Conservation (phyloP, 163 green algal genomes). For the Scenedesmus sp. region DNA sequence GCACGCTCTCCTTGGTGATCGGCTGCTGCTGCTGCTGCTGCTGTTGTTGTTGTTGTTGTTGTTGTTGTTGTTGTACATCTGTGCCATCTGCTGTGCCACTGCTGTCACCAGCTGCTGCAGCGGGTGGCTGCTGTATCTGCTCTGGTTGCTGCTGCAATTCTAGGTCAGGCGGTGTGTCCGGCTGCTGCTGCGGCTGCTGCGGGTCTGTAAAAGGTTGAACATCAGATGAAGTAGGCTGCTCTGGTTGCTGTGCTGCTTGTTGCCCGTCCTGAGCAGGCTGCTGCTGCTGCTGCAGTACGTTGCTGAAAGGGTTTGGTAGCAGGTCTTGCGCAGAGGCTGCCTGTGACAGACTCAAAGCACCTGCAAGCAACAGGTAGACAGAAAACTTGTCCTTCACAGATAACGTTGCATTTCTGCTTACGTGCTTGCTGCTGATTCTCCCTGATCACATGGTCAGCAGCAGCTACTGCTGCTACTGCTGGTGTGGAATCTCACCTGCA, state of each 20-base stretch:
- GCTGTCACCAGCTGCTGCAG: neutral
- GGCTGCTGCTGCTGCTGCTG: neutral
- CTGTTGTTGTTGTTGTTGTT: neutral
- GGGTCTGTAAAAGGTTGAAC: neutral
- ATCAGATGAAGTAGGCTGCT: neutral
- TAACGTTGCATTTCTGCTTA: too few species aligned
- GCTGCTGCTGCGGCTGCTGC: slow-evolving; percentile 37
- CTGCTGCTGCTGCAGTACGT: slow-evolving; percentile 25
- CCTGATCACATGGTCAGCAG: neutral
- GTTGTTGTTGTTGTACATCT: neutral
- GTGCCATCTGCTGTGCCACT: neutral
- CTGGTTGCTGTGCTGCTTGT: neutral
- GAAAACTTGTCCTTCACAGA: neutral
- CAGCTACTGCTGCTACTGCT: too few species aligned
- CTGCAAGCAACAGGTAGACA: neutral
- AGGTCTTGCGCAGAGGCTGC: neutral
- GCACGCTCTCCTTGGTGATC: neutral
- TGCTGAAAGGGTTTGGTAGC: neutral
- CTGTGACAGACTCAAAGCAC: neutral
- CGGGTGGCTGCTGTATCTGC: neutral
- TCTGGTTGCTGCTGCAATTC: neutral
- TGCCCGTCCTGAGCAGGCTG: neutral
- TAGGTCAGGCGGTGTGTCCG: slow-evolving; percentile 2
- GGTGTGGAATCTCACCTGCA: neutral
- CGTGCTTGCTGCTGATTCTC: neutral